Evolutionary conservation across 108 stramenopile species (phyloP).

Genomic region (Cyclotella sp.): DNA sequence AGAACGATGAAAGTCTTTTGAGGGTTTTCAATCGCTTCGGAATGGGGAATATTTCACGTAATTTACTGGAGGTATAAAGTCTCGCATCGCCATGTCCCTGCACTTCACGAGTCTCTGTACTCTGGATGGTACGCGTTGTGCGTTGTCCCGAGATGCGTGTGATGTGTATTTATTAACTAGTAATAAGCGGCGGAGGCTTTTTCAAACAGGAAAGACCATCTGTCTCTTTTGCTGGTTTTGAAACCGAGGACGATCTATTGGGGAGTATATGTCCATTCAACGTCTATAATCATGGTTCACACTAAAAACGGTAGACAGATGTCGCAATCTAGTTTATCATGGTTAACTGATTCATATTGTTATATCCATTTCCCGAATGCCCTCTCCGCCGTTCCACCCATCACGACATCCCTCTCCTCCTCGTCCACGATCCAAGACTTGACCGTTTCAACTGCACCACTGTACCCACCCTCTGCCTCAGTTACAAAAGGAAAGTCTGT

Average conservation of each 20-base stretch:
- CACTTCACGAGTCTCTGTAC: too few species aligned
- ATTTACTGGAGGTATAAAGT: too few species aligned
- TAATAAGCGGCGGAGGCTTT: too few species aligned
- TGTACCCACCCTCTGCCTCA: slow-evolving; percentile 67
- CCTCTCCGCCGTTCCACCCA: slow-evolving; percentile 73
- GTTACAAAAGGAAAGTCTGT: slow-evolving; percentile 88
- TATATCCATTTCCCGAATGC: slow-evolving; percentile 67
- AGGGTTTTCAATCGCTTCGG: not conserved
- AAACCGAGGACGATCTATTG: too few species aligned
- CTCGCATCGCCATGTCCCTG: too few species aligned
- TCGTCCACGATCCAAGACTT: slow-evolving; percentile 66
- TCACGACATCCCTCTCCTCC: slow-evolving; percentile 46
- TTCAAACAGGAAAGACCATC: too few species aligned
- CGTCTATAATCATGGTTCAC: too few species aligned
- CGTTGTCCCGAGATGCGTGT: too few species aligned
- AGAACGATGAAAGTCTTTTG: not conserved
- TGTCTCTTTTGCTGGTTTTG: too few species aligned
- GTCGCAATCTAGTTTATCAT: not conserved
- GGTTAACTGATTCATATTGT: not conserved
- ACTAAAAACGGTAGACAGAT: not conserved
- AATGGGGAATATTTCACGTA: not conserved
- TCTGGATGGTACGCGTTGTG: too few species aligned
- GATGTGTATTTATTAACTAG: too few species aligned
- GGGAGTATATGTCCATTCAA: too few species aligned
- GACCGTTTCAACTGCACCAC: slow-evolving; percentile 63